Evolutionary conservation across 2,329 filamentous ascomycete genomes (phyloP), one percentile per base, ranked within the genome.

Genomic region (Fonsecaea pedrosoi): DNA sequence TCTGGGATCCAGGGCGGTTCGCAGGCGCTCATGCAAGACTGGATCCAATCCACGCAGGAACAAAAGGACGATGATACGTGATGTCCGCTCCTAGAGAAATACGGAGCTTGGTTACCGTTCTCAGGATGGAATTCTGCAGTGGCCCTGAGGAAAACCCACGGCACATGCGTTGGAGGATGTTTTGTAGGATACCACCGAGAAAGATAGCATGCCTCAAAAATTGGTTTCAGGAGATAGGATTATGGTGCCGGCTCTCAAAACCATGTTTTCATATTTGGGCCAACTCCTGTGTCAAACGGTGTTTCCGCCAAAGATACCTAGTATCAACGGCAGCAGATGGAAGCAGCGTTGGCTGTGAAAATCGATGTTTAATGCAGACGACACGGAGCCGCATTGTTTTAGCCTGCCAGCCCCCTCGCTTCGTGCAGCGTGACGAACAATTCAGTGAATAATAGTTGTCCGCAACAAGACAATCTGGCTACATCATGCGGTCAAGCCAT

Each of bases 1-100:
- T 70, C 77, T 58, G 75, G 74, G 60, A 74, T 77, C 60, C 74
- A 75, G 65, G 78, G 81, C 10, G 81, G 80, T 55, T 87, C 87
- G 50, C 89, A 91, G 76, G 89, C 87, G 63, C 84, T 88, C 78
- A 92, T 94, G 91, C 91, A 93, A 79, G 90, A 92, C 74, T 94
- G 92, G 89, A 93, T 94, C 74, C 83, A 85, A 30, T 92, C 90
- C 55, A 94, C 90, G n/a, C 92, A 94, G 67, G 78, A 78, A 18
- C 80, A 78, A 65, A 76, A 75, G 34, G 76, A 77, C 48, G 72
- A 80, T 61, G 60, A 64, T 30, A 54, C 59, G 12, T 66, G 62
- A 62, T 15, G 30, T 35, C 42, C 21, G 25, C 13, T 15, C 25
- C 9, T 5, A 3, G 30, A 5, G 7, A 34, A 30, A 7, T 1